These are phyloP conservation scores for Carex pumila DNA, from an alignment of 176 grass and related monocot species.

Conservation along the genomic window DNA sequence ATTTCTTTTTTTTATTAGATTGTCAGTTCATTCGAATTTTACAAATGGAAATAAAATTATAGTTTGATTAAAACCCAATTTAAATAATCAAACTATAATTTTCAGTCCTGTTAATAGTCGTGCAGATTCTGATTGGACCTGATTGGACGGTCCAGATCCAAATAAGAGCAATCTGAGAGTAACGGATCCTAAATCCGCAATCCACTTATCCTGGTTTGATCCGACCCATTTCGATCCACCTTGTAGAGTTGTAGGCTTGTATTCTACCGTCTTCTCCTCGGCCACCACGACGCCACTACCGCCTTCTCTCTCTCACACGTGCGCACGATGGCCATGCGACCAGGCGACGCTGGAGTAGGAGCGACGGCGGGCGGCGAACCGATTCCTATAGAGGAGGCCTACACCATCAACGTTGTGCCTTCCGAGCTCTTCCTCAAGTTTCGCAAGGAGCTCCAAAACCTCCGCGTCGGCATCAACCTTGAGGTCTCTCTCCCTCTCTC, in stretches of 20 bases:
- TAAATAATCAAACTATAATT: no score
- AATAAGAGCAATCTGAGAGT: no score
- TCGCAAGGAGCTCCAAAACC: constrained; percentile 71
- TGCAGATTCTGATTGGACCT: no score
- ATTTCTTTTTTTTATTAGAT: no score
- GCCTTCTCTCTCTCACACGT: background rate
- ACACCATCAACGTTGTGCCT: constrained; percentile 78
- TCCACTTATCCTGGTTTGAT: background rate
- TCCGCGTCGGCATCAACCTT: constrained; percentile 85
- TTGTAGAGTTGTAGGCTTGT: background rate
- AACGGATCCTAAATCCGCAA: no score
- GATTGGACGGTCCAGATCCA: no score
- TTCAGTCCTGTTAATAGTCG: no score
- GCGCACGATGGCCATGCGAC: background rate
- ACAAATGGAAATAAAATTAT: no score
- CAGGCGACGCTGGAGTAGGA: constrained; percentile 14
- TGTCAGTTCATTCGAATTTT: no score
- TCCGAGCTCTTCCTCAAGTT: constrained; percentile 96
- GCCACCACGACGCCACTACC: no score
- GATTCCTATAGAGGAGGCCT: constrained; percentile 62
- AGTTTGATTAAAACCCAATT: no score
- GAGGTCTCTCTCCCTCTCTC: constrained; percentile 34
- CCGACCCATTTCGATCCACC: background rate
- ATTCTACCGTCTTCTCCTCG: no score
- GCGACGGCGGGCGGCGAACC: constrained; percentile 29